Base-by-base conservation (phyloP, 208 protist genomes). In the Crithidia mellificae region DNA sequence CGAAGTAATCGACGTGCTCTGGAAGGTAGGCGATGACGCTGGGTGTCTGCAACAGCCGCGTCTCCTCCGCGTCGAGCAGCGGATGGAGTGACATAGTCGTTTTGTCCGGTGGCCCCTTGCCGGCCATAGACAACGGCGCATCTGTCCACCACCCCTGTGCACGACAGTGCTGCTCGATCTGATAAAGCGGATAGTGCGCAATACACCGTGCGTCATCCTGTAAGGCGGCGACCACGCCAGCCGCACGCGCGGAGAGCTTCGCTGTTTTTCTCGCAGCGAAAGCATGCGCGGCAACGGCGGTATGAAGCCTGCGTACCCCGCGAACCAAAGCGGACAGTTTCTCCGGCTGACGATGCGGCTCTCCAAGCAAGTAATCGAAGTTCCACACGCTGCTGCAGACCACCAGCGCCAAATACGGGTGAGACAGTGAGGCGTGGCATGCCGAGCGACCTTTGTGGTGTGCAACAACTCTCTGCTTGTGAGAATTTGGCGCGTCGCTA, bases 321-420 rank as follows among this genome's bases (percentile, higher is more conserved):
- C 22, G 11, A 7, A 74, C 59, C 5, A 47, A 46, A 5, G 43
- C 3, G 8, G 12, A 6, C 32, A 67, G 61, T 24, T 2, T 24
- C 4, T 19, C 52, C 7, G 32, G 22, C 8, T 24, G 22, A 11
- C 50, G 15, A 5, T 44, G 32, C 24, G 70, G 27, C 20, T 54
- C 62, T 1, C 38, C 51, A 22, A 73, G 39, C 15, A 76, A 22
- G 54, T 69, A 34, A 27, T 70, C 58, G 24, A 70, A 67, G 17
- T 49, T 51, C 78, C 73, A 83, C 27, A 83, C 77, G 22, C 63
- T 72, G 12, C 73, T 63, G 63, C 80, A 91, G 43, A 65, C 75
- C 14, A 91, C 39, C 22, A 88, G 74, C 19, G 85, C 56, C 17
- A 91, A 68, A 63, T 67, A 84, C 0, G 81, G 79, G 25, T 78